Evolutionary conservation across 208 protist species (phyloP).

Genomic region (Vickermania spadyakhi): DNA sequence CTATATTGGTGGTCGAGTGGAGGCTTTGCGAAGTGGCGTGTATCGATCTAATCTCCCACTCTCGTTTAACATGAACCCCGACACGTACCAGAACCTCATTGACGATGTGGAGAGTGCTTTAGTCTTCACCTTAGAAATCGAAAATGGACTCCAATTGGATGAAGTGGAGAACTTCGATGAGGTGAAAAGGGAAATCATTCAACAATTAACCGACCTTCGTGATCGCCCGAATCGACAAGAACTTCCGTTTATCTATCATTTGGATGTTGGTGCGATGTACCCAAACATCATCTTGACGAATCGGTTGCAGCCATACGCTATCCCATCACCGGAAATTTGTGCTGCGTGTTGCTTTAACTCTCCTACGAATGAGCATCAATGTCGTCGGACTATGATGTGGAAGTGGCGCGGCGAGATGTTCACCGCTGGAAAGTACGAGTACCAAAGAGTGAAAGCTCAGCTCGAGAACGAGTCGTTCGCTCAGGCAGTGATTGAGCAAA

Average conservation of each 20-base stretch:
- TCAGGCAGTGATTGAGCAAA: constrained; percentile 62
- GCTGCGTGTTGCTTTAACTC: constrained; percentile 96
- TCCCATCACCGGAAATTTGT: constrained; percentile 94
- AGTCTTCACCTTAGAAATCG: constrained; percentile 88
- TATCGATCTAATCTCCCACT: constrained; percentile 96
- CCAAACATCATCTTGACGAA: constrained; percentile 99
- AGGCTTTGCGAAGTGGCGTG: constrained; percentile 93
- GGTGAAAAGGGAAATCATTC: constrained; percentile 50
- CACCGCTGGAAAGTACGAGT: constrained; percentile 93
- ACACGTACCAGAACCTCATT: constrained; percentile 92
- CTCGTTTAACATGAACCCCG: constrained; percentile 89
- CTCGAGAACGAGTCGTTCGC: constrained; percentile 94
- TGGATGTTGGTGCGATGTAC: constrained; percentile 99
- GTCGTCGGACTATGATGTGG: constrained; percentile 98
- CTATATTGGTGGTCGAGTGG: constrained; percentile 97
- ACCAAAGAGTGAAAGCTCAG: constrained; percentile 93
- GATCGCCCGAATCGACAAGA: constrained; percentile 75
- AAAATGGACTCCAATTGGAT: constrained; percentile 71
- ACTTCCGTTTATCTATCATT: constrained; percentile 98
- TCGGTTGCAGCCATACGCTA: constrained; percentile 97
- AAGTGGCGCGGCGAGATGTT: constrained; percentile 97
- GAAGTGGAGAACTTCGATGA: constrained; percentile 95
- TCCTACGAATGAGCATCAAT: constrained; percentile 90
- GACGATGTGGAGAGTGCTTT: constrained; percentile 90
- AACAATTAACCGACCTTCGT: constrained; percentile 76